A percentile compares a stretch with the other conserved stretches of the same genome.
These are phyloP conservation scores for Coniella lustricola DNA, from an alignment of 2,329 filamentous ascomycete species.

Conservation along the genomic window DNA sequence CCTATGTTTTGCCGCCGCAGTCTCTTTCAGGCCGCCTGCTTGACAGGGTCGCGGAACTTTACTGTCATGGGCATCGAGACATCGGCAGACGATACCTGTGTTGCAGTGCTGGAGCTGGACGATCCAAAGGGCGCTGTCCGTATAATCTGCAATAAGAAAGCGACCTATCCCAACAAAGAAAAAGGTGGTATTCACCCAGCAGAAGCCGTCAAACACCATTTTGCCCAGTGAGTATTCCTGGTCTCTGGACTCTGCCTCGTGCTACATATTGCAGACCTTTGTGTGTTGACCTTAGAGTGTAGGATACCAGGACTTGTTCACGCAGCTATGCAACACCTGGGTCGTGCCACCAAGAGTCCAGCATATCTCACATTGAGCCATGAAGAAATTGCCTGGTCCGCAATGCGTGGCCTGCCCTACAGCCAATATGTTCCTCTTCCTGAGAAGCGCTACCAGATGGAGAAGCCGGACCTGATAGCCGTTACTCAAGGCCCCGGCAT, in stretches of 20 bases:
- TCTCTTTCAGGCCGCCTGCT: too few relatives aligned
- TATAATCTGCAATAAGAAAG: slow-evolving; percentile 71
- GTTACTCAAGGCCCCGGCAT: slow-evolving; percentile 90
- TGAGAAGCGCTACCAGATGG: slow-evolving; percentile 23
- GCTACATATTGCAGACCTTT: too few relatives aligned
- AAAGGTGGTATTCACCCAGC: slow-evolving; percentile 77
- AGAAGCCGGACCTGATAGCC: slow-evolving; percentile 73
- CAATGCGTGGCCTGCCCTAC: background rate
- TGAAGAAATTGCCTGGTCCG: background rate
- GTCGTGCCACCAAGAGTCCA: slow-evolving; percentile 8
- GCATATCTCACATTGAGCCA: background rate
- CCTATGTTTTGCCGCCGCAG: background rate
- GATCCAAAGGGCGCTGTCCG: slow-evolving; percentile 41
- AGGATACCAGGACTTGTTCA: slow-evolving; percentile 59
- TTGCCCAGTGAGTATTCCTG: slow-evolving; percentile 35
- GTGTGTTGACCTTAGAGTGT: background rate
- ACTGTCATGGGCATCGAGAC: slow-evolving; percentile 65
- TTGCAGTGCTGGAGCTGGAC: slow-evolving; percentile 60
- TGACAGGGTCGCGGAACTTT: background rate
- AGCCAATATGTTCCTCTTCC: background rate
- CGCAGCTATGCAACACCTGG: slow-evolving; percentile 52
- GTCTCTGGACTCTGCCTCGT: background rate
- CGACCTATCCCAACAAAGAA: slow-evolving; percentile 70
- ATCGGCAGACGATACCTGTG: slow-evolving; percentile 89
- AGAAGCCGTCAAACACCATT: slow-evolving; percentile 68